Percentiles rank a stretch among this genome's conserved stretches.
Conservation (phyloP, 2,329 filamentous ascomycete species). For the Tolypocladium amazonense region DNA sequence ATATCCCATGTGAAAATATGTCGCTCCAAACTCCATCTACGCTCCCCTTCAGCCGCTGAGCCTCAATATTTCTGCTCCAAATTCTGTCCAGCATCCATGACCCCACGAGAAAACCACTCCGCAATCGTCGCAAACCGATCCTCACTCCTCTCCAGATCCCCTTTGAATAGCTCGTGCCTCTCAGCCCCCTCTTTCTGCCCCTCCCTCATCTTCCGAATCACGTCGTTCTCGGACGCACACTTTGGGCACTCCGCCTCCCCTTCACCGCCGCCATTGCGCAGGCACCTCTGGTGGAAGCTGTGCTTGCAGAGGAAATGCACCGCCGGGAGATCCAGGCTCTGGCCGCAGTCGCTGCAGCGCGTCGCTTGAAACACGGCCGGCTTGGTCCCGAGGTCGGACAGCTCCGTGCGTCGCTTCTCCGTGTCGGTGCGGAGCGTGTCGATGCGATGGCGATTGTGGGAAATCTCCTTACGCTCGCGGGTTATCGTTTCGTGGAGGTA, state of each 20-base stretch:
- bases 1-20: background rate
- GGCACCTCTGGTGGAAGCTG: slow-evolving; percentile 85
- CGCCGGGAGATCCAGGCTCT: slow-evolving; percentile 70
- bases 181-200: slow-evolving; percentile 80
- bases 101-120: slow-evolving; percentile 89
- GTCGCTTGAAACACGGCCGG: slow-evolving; percentile 86
- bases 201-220: slow-evolving; percentile 75
- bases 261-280: slow-evolving; percentile 45
- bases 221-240: slow-evolving; percentile 75
- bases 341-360: slow-evolving; percentile 73
- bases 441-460: slow-evolving; percentile 67
- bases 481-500: slow-evolving; percentile 86
- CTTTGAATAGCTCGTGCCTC: slow-evolving; percentile 80
- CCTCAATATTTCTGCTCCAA: slow-evolving; percentile 13
- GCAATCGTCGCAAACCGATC: slow-evolving; percentile 86
- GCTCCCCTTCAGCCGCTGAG: no score
- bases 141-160: slow-evolving; percentile 63
- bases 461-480: slow-evolving; percentile 79
- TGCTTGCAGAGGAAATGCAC: slow-evolving; percentile 98
- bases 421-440: slow-evolving; percentile 78
- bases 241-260: slow-evolving; percentile 72
- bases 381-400: slow-evolving; percentile 65
- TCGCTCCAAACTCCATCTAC: background rate
- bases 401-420: slow-evolving; percentile 64
- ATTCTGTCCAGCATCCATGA: slow-evolving; percentile 54